phyloP scores from a whole-genome alignment of 2,329 filamentous ascomycete genomes.

The Arthrobotrys iridis region DNA sequence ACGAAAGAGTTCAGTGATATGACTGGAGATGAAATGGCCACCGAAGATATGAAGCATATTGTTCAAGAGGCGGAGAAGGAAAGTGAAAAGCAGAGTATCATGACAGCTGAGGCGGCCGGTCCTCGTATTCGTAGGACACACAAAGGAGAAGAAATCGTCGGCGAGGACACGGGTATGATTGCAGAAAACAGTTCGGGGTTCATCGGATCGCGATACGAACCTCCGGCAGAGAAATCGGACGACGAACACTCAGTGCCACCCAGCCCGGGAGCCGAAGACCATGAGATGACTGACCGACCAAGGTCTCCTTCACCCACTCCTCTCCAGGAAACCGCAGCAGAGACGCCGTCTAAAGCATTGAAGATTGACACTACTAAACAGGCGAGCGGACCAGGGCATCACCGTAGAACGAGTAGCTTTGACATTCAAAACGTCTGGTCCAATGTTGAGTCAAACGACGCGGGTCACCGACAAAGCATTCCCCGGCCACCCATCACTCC shows the following conservation, averaged over 20 bases:
- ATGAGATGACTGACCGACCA: slow-evolving; percentile 53
- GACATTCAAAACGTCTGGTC: slow-evolving; percentile 88
- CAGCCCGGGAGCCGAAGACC: slow-evolving; percentile 58
- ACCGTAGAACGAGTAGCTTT: slow-evolving; percentile 69
- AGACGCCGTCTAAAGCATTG: slow-evolving; percentile 58
- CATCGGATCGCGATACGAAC: slow-evolving; percentile 59
- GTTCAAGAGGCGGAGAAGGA: slow-evolving; percentile 80
- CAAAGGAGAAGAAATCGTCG: slow-evolving; percentile 91
- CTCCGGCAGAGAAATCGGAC: slow-evolving; percentile 61
- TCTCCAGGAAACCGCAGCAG: slow-evolving; percentile 57
- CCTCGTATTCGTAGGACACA: slow-evolving; percentile 88
- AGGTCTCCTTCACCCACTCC: slow-evolving; percentile 46
- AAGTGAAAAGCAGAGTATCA: slow-evolving; percentile 83
- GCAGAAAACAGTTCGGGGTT: slow-evolving; percentile 65
- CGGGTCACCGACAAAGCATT: slow-evolving; percentile 64
- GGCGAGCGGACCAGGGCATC: slow-evolving; percentile 61
- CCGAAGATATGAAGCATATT: slow-evolving; percentile 83
- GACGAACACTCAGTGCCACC: slow-evolving; percentile 59
- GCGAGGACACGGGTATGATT: slow-evolving; percentile 71
- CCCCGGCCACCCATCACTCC: slow-evolving; percentile 65
- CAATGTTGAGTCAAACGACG: slow-evolving; percentile 78
- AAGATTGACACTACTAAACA: slow-evolving; percentile 56
- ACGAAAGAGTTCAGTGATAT: slow-evolving; percentile 84
- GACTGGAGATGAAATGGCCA: slow-evolving; percentile 89
- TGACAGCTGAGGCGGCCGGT: slow-evolving; percentile 77